phyloP scores from a whole-genome alignment of 345 rosid species.

The Angophora floribunda region DNA sequence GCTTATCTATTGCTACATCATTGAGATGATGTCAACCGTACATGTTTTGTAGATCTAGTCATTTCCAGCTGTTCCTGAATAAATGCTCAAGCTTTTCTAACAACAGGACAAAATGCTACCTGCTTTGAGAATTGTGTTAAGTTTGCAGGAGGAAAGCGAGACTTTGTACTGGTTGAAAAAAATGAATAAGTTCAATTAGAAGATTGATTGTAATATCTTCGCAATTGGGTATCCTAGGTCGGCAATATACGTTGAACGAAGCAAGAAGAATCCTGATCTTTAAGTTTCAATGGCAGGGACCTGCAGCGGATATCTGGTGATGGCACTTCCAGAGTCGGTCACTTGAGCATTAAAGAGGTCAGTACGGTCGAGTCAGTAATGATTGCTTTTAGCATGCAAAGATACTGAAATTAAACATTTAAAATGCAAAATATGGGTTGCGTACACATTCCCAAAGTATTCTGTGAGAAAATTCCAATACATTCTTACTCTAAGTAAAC shows the following conservation, averaged over 20 bases:
- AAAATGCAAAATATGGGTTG: background rate
- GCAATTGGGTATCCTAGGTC: background rate
- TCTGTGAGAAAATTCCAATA: background rate
- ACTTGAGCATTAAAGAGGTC: conserved; percentile 73
- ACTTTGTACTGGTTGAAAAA: background rate
- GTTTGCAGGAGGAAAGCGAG: background rate
- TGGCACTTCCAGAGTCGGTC: conserved; percentile 60
- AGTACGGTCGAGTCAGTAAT: background rate
- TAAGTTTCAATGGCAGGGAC: conserved; percentile 72
- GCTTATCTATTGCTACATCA: background rate
- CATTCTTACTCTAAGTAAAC: background rate
- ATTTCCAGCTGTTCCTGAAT: background rate
- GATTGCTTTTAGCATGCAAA: background rate
- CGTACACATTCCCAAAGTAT: background rate
- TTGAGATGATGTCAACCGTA: background rate
- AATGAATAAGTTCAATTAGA: background rate
- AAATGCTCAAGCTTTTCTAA: background rate
- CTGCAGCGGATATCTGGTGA: conserved; percentile 84
- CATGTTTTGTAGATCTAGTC: background rate
- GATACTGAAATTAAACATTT: background rate
- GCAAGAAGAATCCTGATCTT: conserved; percentile 1
- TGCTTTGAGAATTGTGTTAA: background rate
- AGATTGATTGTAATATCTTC: background rate
- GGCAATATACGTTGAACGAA: background rate
- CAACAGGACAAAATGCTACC: background rate